Evolutionary conservation across 805 yeast genomes (phyloP), one percentile per base, ranked within the genome.

Genomic region (Hanseniaspora singularis): DNA sequence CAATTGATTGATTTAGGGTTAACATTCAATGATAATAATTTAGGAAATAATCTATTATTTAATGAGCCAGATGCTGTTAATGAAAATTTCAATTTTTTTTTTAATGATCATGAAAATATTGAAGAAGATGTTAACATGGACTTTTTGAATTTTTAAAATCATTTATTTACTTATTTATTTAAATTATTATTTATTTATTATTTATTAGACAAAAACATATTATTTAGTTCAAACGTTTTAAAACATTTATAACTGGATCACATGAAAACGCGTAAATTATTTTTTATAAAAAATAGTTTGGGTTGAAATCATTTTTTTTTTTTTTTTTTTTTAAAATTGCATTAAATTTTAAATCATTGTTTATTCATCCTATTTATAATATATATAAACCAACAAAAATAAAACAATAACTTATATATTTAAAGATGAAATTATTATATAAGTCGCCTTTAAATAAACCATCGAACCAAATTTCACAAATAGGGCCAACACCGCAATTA

Each of bases 401-500:
- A 41, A 53, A 59, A 3, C 54, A 58, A 7, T 28, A 27, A 1
- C 39, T 51, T 7, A 38, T 38, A 10, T 43, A 36, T 9, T 2
- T 2, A 44, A 53, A 41, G 15, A 24, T 16, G 46, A 15, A 47
- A 31, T 9, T 40, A 53, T 16, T 51, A 51, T 22, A 46, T 47
- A 14, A 7, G 11, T 34, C 34, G 8, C 37, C 28, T 16, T n/a
- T 34, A 11, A 40, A 34, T 16, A 9, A 50, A 47, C 3, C 27
- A 39, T 8, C 50, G 46, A 20, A 24, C 28, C 27, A 53, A 50
- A 9, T 16, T 39, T 41, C 55, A 0, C 81, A 76, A 50, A 58
- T 84, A 11, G 94, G 94, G 0, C 95, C 95, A 0, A 85, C 95
- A 0, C 95, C 95, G 0, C 95, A 85, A 54, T 70, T 84, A 9